Evolutionary conservation across 768 basidiomycete species (phyloP).

Genomic region (Rhodocollybia butyracea): DNA sequence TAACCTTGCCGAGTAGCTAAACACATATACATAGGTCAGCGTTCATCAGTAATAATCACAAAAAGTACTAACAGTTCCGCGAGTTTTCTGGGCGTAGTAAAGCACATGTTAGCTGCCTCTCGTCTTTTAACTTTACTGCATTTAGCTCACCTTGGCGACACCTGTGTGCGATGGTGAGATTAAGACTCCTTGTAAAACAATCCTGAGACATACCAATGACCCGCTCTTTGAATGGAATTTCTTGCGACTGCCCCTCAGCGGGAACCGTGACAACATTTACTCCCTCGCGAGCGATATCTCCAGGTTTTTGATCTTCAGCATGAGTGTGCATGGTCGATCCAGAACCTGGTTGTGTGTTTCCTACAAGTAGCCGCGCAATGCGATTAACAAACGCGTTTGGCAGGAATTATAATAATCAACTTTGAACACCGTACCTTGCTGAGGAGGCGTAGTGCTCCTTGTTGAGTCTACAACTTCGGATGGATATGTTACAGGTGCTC

Average conservation of each 20-base stretch:
- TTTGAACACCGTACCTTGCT: neutral
- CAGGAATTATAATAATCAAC: neutral
- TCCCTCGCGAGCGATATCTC: neutral
- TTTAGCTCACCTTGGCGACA: neutral
- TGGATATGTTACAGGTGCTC: neutral
- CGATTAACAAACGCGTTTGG: neutral
- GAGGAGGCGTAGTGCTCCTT: neutral
- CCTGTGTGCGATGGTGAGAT: neutral
- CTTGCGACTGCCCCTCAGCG: neutral
- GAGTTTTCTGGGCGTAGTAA: neutral
- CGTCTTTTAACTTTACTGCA: neutral
- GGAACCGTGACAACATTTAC: neutral
- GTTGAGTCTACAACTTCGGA: neutral
- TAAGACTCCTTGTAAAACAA: neutral
- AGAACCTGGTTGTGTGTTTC: neutral
- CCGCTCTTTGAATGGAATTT: constrained; percentile 3
- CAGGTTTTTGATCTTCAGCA: neutral
- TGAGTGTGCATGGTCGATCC: neutral
- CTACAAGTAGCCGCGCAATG: neutral
- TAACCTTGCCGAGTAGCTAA: constrained; percentile 1
- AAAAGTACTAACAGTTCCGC: neutral
- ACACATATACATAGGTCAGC: neutral
- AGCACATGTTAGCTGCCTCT: neutral
- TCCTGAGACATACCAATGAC: neutral
- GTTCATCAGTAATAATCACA: neutral